Evolutionary conservation across 805 yeast genomes (phyloP).

Genomic region (Yarrowia keelungensis): DNA sequence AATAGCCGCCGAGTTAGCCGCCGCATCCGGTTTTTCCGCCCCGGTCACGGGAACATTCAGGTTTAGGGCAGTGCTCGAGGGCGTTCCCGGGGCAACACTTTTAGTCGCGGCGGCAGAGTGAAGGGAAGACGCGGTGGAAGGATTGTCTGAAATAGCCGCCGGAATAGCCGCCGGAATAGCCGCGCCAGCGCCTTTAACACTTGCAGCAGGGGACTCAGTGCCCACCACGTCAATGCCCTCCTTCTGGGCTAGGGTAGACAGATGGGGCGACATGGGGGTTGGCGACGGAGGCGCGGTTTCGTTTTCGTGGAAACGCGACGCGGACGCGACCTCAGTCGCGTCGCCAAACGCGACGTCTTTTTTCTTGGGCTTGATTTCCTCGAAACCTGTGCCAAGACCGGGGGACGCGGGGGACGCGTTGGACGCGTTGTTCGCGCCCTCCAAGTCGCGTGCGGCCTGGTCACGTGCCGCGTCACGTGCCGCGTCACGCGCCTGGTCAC

Average conservation of each 20-base stretch:
- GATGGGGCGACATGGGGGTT: constrained; percentile 10
- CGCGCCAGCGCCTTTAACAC: no score
- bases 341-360: constrained; percentile 1
- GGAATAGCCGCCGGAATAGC: neutral
- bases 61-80: constrained; percentile 10
- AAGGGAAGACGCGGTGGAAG: neutral
- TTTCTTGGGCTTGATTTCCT: constrained; percentile 16
- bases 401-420: neutral
- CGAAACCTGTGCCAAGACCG: constrained; percentile 5
- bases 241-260: constrained; percentile 7
- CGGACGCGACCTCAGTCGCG: neutral
- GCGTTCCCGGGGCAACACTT: constrained; percentile 11
- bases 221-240: neutral
- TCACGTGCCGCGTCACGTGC: no score
- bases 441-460: no score
- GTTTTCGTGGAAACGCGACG: constrained; percentile 27
- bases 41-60: constrained; percentile 3
- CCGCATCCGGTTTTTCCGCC: no score
- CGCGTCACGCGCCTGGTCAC: no score
- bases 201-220: no score
- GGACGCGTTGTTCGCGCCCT: no score
- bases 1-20: no score
- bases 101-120: constrained; percentile 2
- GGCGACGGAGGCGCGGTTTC: constrained; percentile 16
- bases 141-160: neutral